Base-by-base conservation (phyloP, 345 rosid species). In the Aurinia saxatilis region DNA sequence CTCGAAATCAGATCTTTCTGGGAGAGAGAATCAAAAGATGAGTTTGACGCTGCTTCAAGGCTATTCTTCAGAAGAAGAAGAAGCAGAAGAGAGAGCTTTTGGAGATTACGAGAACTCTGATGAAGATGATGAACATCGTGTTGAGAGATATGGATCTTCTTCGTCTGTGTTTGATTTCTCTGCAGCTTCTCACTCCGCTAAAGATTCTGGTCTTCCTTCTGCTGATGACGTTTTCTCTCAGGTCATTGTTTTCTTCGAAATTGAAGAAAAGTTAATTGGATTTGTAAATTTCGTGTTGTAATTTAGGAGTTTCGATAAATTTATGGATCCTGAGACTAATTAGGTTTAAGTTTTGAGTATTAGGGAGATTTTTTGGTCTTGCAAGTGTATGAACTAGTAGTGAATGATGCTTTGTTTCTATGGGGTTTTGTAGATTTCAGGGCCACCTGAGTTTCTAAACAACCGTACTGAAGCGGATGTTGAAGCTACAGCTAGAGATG, bases 41-140 rank as follows among this genome's bases (percentile, higher is more conserved):
- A 93, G 99, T 78, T 74, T 93, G 74, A 56, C 83, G 30, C 90
- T 93, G 8, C 75, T 90, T 60, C 95, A 87, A 64, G 84, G 84
- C 59, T 93, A 93, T 57, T 87, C 96, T 54, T 93, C 99, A 0
- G 97, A 90, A 55, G 98, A 83, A 51, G 86, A 88, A 52, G 85
- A 77, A 23, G 78, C 73, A 14, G 82, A 68, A 16, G 72, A 66
- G 64, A 71, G 51, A 52, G 21, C 35, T 13, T 15, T 62, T 16
- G 70, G 42, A 31, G 80, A 65, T 45, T 59, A 65, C 10, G 77
- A 65, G 17, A 67, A 74, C 35, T 79, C 88, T 25, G 88, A 70
- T 7, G 79, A 73, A 49, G 79, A 77, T 2, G 77, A 61, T 1
- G 69, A 64, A 8, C 67, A 34, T 42, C 66, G 66, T 23, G 34